These are phyloP conservation scores for Malus hybrid DNA, from an alignment of 331 rosid species.

Conservation along the genomic window DNA sequence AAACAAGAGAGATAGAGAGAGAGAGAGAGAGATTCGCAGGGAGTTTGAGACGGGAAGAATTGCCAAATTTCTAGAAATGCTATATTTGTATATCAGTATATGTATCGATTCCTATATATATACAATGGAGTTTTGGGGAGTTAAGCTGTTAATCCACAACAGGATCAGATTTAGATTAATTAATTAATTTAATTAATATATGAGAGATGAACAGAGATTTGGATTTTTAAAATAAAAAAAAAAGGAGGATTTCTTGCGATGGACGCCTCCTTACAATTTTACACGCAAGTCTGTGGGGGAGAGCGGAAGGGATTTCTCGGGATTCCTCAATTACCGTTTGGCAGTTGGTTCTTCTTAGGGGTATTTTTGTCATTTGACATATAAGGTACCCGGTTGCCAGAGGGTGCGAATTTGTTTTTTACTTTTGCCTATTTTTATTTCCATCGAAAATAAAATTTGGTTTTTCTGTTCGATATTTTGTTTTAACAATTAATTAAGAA, in stretches of 20 bases:
- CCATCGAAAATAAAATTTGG: too few relatives aligned
- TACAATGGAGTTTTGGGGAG: conserved; percentile 2
- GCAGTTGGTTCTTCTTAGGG: conserved; percentile 21
- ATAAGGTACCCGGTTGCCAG: background rate
- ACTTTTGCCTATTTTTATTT: background rate
- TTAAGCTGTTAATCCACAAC: background rate
- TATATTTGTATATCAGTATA: background rate
- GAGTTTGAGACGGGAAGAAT: conserved; percentile 18
- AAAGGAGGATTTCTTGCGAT: conserved; percentile 37
- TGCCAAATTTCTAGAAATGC: background rate
- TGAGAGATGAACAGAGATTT: conserved; percentile 10
- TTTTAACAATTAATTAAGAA: too few relatives aligned
- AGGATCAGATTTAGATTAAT: background rate
- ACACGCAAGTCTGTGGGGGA: conserved; percentile 26
- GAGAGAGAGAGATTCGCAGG: conserved; percentile 11
- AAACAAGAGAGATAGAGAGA: conserved; percentile 8
- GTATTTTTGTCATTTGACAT: conserved; percentile 8
- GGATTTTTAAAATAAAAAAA: background rate
- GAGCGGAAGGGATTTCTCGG: conserved; percentile 11
- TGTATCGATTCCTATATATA: background rate
- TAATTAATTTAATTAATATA: too few relatives aligned
- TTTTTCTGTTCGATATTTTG: too few relatives aligned
- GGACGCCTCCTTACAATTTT: conserved; percentile 39
- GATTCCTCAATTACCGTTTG: conserved; percentile 36
- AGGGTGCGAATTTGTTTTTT: background rate